Evolutionary conservation across 2,329 filamentous ascomycete species (phyloP).

Genomic region (Neofusicoccum sp.): DNA sequence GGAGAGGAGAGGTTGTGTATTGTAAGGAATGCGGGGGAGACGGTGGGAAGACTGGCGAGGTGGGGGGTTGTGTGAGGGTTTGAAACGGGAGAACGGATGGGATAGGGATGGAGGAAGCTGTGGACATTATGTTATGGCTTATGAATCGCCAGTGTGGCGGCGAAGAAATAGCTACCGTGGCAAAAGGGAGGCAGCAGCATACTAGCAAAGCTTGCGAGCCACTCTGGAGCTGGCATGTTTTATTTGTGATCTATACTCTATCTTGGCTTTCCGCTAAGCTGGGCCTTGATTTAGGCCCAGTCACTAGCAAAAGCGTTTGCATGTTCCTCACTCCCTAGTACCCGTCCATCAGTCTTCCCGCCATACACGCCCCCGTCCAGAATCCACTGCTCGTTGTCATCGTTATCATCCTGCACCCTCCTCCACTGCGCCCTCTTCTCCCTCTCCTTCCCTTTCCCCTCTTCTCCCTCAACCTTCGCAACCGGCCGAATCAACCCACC

Average conservation of each 20-base stretch:
- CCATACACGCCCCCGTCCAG: slow-evolving; percentile 52
- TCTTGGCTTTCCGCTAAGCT: too few relatives aligned
- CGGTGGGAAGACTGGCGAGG: slow-evolving; percentile 70
- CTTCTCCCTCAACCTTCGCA: slow-evolving; percentile 46
- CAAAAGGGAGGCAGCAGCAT: too few relatives aligned
- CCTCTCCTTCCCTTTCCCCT: slow-evolving; percentile 37
- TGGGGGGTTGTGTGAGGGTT: slow-evolving; percentile 58
- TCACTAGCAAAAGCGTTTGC: background rate
- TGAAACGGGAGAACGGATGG: background rate
- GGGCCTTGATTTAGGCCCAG: background rate
- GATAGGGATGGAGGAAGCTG: background rate
- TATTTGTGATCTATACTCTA: too few relatives aligned
- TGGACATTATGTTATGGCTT: too few relatives aligned
- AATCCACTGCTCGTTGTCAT: slow-evolving; percentile 55
- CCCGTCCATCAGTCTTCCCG: slow-evolving; percentile 23
- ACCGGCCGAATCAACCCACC: slow-evolving; percentile 65
- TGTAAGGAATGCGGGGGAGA: slow-evolving; percentile 76
- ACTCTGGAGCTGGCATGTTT: too few relatives aligned
- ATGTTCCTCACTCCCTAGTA: slow-evolving; percentile 2
- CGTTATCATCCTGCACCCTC: slow-evolving; percentile 52
- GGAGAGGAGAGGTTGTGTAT: slow-evolving; percentile 61
- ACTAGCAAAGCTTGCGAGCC: too few relatives aligned
- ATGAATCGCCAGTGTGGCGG: too few relatives aligned
- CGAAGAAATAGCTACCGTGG: too few relatives aligned
- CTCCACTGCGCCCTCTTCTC: slow-evolving; percentile 47